These are phyloP conservation scores for Trichoderma koningii DNA, from an alignment of 2,329 filamentous ascomycete species.

Conservation along the genomic window DNA sequence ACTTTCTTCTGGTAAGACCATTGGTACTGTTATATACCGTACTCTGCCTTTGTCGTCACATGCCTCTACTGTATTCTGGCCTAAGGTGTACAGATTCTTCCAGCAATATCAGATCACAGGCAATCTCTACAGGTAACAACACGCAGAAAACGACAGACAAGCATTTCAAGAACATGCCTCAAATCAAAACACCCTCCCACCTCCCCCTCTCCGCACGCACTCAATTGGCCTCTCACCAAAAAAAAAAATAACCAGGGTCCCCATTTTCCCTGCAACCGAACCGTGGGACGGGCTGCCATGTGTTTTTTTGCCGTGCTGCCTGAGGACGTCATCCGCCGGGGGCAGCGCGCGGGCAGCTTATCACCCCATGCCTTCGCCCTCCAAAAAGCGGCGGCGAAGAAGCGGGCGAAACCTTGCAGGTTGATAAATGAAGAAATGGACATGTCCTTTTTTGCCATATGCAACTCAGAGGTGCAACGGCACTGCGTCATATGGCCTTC, in stretches of 20 bases:
- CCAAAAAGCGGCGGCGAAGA: not conserved
- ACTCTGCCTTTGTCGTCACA: conserved; percentile 14
- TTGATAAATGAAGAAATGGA: not conserved
- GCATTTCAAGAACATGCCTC: not conserved
- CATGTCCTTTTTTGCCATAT: not conserved
- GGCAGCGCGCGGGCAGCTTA: not conserved
- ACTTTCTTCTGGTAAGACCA: not conserved
- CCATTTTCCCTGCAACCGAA: not conserved
- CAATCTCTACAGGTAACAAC: not conserved
- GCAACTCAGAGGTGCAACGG: conserved; percentile 3
- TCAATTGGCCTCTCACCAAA: conserved; percentile 1
- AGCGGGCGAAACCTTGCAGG: conserved; percentile 2
- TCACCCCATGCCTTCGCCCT: conserved; percentile 4
- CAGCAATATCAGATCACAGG: not conserved
- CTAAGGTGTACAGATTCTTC: not conserved
- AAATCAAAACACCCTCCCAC: not conserved
- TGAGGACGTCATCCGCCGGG: conserved; percentile 24
- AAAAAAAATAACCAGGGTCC: too few species aligned
- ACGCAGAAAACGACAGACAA: not conserved
- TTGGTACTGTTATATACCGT: too few species aligned
- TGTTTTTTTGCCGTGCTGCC: conserved; percentile 5
- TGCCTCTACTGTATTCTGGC: not conserved
- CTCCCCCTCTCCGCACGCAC: not conserved
- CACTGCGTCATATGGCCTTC: conserved; percentile 8
- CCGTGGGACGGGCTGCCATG: not conserved